Base-by-base conservation (phyloP, 1,284 basidiomycete genomes). In the Trichosporon sp. region DNA sequence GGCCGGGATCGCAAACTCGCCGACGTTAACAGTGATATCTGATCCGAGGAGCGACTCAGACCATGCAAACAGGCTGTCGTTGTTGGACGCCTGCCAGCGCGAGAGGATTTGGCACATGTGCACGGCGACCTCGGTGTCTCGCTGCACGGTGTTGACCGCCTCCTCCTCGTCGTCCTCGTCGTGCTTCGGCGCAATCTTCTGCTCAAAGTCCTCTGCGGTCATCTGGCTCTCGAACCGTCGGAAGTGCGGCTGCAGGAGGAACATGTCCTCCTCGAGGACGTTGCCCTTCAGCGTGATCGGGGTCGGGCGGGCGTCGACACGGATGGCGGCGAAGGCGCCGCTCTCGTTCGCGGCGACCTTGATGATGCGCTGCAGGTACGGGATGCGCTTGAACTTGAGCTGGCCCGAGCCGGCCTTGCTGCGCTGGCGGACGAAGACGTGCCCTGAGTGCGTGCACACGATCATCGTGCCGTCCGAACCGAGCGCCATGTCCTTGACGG, bases 401-500 rank as follows among this genome's bases (percentile, higher is more conserved):
- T 89, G 83, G 75, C 92, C 92, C 2, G 83, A 84, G 11, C 72
- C 83, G 69, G 70, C 72, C 71, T 84, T 84, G 53, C 75, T 71
- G 21, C 92, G 87, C 21, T 89, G 87, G 29, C 93, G 89, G 25
- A 95, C 87, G 76, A 92, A 98, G 32, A 98, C 95, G 75, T 98
- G 95, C 0, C 96, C 96, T 1, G 95, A 95, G 74, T 91, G 89
- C 0, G 96, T 98, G 83, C 93, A 97, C 53, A 98, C 87, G 76
- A 98, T 91, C 75, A 98, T 88, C 7, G 91, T 89, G 1, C 95
- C 93, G 74, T 98, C 94, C 0, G 89, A 85, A 15, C 95, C 93
- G 23, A 98, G 86, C 0, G 93, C 95, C 8, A 96, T 91, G 78
- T 98, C 95, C 87, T 86, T 89, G 47, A 93, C 92, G 27, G 92